A percentile compares a stretch with the other conserved stretches of the same genome.
Evolutionary conservation across 1,284 basidiomycete genomes (phyloP).

Genomic region (Apiotrichum siamense): DNA sequence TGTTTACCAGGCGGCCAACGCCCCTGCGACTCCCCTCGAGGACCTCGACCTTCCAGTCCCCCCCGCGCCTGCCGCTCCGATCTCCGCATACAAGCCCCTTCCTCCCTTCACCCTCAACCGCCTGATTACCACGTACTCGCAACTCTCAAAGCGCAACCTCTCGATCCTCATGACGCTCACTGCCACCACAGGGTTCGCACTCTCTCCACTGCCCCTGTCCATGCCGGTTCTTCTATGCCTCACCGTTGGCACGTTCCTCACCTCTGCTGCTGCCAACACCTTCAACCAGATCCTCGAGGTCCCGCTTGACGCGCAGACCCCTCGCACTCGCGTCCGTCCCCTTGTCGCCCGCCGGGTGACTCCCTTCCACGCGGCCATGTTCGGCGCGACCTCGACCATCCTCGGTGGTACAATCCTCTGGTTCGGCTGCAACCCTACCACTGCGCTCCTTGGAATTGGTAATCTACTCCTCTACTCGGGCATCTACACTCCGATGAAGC

Average conservation of each 20-base stretch:
- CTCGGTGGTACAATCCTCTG: conserved; percentile 72
- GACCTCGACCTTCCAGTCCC: conserved; percentile 31
- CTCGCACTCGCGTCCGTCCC: conserved; percentile 79
- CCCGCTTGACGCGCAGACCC: conserved; percentile 96
- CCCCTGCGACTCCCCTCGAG: conserved; percentile 22
- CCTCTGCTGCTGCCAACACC: conserved; percentile 87
- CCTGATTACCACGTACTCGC: conserved; percentile 64
- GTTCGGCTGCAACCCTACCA: conserved; percentile 81
- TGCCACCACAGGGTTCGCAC: conserved; percentile 85
- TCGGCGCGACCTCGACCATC: conserved; percentile 68
- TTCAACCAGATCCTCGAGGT: conserved; percentile 93
- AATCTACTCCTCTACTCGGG: conserved; percentile 90
- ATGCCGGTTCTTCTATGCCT: conserved; percentile 79
- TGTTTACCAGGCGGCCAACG: conserved; percentile 32
- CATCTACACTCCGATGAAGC: conserved; percentile 88
- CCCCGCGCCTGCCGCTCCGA: conserved; percentile 30
- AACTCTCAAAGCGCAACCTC: conserved; percentile 82
- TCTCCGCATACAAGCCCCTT: conserved; percentile 43
- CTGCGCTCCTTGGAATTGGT: conserved; percentile 71
- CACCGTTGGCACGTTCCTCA: conserved; percentile 81
- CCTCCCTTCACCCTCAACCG: conserved; percentile 54
- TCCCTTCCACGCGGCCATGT: conserved; percentile 74
- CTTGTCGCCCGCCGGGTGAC: conserved; percentile 79
- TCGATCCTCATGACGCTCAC: conserved; percentile 85
- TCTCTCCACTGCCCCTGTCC: conserved; percentile 78